These are phyloP conservation scores for Hansfordia pulvinata DNA, from an alignment of 2,329 filamentous ascomycete species.

Conservation along the genomic window DNA sequence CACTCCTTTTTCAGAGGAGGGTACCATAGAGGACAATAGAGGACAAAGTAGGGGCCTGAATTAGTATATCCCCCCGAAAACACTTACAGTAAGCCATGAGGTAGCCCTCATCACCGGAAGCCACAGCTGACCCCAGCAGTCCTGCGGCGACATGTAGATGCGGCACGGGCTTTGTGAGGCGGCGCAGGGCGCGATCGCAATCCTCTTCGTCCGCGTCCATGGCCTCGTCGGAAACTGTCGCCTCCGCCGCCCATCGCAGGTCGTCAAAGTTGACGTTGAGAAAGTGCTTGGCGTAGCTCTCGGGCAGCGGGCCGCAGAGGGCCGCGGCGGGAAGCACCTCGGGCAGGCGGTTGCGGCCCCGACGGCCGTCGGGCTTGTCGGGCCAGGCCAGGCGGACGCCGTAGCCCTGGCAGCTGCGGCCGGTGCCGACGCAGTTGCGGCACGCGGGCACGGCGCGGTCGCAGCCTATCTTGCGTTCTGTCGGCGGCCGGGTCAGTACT, in stretches of 20 bases:
- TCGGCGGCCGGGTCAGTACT: too few relatives aligned
- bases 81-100: slow-evolving; percentile 17
- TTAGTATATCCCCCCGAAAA: too few relatives aligned
- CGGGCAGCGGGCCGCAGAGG: slow-evolving; percentile 12
- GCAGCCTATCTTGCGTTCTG: slow-evolving; percentile 33
- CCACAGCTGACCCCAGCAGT: too few relatives aligned
- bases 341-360: slow-evolving; percentile 15
- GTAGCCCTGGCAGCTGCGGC: slow-evolving; percentile 27
- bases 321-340: slow-evolving; percentile 7
- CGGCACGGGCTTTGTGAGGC: too few relatives aligned
- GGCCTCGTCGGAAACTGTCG: too few relatives aligned
- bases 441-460: slow-evolving; percentile 27
- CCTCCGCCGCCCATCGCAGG: too few relatives aligned
- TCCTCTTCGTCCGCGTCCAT: too few relatives aligned
- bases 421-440: slow-evolving; percentile 26
- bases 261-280: slow-evolving; percentile 24
- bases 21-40: too few relatives aligned
- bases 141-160: too few relatives aligned
- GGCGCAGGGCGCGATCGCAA: slow-evolving; percentile 13
- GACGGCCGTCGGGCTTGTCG: slow-evolving; percentile 29
- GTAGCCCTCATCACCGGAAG: too few relatives aligned
- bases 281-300: slow-evolving; percentile 21
- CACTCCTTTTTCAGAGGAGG: too few relatives aligned
- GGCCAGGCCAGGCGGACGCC: slow-evolving; percentile 31
- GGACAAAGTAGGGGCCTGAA: too few relatives aligned